Base-by-base conservation (phyloP, 352 stramenopile species). In the Phytophthora aleatoria region DNA sequence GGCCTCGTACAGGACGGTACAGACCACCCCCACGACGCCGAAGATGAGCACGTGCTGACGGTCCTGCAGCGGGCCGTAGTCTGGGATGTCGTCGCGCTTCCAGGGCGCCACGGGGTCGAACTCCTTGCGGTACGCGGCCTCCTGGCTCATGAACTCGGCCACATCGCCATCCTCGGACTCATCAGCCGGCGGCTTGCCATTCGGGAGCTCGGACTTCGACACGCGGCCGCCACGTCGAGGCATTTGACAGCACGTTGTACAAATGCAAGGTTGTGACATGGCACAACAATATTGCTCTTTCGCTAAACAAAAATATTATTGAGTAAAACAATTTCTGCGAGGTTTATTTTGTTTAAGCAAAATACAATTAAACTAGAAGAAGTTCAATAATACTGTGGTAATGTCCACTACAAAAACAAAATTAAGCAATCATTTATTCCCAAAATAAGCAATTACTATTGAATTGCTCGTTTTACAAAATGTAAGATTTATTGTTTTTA, bases 81-180 rank as follows among this genome's bases (percentile, higher is more conserved):
- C 87, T 5, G 87, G 87, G 55, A 95, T 95, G 59, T 89, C 73
- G 30, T 81, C 66, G 38, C 83, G 81, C 28, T 93, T 91, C 87
- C 87, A 95, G 5, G 87, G 87, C 51, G 87, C 84, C 35, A 95
- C 81, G 3, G 85, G 85, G 60, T 95, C 87, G 45, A 90, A 84
- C 26, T 80, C 53, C 67, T 85, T 89, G 50, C 74, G 74, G 52
- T 82, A 88, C 26, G 77, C 80, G 24, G 81, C 81, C 36, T 90
- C 75, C 33, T 76, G 58, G 13, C 65, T 69, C 53, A 79, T 52
- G 42, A 79, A 76, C 39, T 86, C 75, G 9, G 67, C 53, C 16
- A 81, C 42, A 9, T 73, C 69, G n/a, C 44, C 61, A 20, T 64
- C 55, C 36, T 57, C 55, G 1, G 7, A 6, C 39, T 45, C 50